Conservation (phyloP, 202 grass and related monocot genomes). For the Thinopyrum obtusiflorum region DNA sequence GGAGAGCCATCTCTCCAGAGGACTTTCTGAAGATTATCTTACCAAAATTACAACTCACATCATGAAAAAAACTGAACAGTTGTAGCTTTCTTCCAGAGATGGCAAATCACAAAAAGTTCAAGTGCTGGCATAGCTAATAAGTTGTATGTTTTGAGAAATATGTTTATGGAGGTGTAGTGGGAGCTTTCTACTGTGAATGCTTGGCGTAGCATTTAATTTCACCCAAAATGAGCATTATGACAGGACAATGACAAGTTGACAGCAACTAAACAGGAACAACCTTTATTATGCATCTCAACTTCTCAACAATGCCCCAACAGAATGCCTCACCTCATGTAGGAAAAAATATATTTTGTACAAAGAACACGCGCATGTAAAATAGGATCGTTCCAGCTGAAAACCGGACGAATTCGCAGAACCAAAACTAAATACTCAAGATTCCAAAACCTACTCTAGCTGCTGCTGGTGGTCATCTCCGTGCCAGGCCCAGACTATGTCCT, state of each 20-base stretch:
- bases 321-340: neutral
- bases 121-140: neutral
- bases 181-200: neutral
- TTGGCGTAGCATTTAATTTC: neutral
- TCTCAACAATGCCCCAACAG: neutral
- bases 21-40: neutral
- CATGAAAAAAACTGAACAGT: neutral
- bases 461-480: conserved; percentile 43
- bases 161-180: neutral
- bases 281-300: conserved; percentile 16
- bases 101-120: neutral
- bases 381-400: conserved; percentile 12
- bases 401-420: neutral
- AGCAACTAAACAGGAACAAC: neutral
- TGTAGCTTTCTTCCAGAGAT: conserved; percentile 11
- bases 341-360: neutral
- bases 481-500: conserved; percentile 73
- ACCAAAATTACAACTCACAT: neutral
- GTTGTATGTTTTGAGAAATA: neutral
- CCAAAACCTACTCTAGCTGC: conserved; percentile 30
- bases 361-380: neutral
- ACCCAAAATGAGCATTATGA: neutral
- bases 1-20: neutral
- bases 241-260: neutral
- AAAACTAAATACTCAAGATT: neutral